Evolutionary conservation across 371 early-diverging fungal genomes (phyloP).

Genomic region (Actinomortierella wolfii): DNA sequence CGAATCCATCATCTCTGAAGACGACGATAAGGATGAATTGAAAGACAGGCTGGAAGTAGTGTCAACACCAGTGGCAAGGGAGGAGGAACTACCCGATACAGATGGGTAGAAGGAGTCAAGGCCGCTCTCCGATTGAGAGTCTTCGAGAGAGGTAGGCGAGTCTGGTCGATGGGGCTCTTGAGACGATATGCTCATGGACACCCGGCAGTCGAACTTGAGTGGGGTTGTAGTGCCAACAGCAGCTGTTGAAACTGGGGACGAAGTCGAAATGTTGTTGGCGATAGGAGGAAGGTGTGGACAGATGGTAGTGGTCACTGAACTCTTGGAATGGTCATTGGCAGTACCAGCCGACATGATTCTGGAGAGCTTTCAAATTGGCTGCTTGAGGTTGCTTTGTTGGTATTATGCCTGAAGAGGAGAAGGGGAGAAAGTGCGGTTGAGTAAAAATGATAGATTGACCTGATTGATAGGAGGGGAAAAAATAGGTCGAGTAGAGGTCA

Average conservation of each 20-base stretch:
- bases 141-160: slow-evolving; percentile 40
- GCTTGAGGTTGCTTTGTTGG: background rate
- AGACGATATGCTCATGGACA: background rate
- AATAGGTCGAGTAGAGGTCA: no score
- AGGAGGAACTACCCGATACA: no score
- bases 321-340: slow-evolving; percentile 1
- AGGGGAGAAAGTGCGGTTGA: background rate
- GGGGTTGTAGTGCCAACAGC: background rate
- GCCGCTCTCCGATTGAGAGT: slow-evolving; percentile 40
- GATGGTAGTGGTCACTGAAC: background rate
- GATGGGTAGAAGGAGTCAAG: slow-evolving; percentile 7
- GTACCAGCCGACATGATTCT: background rate
- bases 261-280: background rate
- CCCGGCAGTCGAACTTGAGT: background rate
- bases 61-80: no score
- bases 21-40: no score
- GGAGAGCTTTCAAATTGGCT: no score
- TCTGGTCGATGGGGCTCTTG: slow-evolving; percentile 23
- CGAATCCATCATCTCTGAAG: no score
- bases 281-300: background rate
- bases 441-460: background rate
- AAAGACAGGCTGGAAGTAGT: no score
- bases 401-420: background rate
- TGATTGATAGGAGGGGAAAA: background rate
- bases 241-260: background rate